These are phyloP conservation scores for Petasospora rhodanensis DNA, from an alignment of 1,139 yeast species.

Conservation along the genomic window DNA sequence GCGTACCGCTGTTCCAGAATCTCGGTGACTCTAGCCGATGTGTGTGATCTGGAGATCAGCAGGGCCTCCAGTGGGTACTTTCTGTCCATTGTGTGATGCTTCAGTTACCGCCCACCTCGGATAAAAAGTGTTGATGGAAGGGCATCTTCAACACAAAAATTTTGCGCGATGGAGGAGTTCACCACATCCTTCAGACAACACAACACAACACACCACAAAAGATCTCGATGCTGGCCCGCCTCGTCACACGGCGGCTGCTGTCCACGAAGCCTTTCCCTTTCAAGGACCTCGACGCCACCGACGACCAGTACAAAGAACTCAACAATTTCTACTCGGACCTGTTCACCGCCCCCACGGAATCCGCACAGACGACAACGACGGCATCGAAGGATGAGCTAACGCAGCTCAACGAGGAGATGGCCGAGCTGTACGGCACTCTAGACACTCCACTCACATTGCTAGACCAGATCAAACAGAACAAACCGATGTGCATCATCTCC, in stretches of 20 bases:
- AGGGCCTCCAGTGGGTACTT: conserved; percentile 23
- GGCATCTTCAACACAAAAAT: too few relatives aligned
- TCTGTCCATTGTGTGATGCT: conserved; percentile 21
- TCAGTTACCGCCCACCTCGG: too few relatives aligned
- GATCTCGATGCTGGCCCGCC: too few relatives aligned
- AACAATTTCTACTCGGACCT: conserved; percentile 23
- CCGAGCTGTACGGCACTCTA: conserved; percentile 24
- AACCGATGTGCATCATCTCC: conserved; percentile 27
- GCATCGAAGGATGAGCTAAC: too few relatives aligned
- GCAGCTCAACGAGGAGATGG: conserved; percentile 24
- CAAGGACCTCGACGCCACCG: conserved; percentile 12
- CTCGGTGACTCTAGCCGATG: conserved; percentile 39
- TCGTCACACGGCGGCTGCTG: neutral
- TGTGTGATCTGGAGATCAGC: conserved; percentile 48
- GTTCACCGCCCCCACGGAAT: conserved; percentile 11
- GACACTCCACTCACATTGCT: too few relatives aligned
- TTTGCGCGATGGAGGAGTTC: too few relatives aligned
- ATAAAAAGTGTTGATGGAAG: too few relatives aligned
- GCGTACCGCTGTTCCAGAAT: conserved; percentile 50
- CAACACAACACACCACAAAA: too few relatives aligned
- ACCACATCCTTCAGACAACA: too few relatives aligned
- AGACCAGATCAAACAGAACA: conserved; percentile 6
- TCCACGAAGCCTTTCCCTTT: conserved; percentile 5
- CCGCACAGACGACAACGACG: conserved; percentile 7
- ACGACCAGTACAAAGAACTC: conserved; percentile 19